Percentiles rank a stretch among this genome's conserved stretches.
Conservation (phyloP, 768 basidiomycete genomes). For the Lanmaoa rubissima region DNA sequence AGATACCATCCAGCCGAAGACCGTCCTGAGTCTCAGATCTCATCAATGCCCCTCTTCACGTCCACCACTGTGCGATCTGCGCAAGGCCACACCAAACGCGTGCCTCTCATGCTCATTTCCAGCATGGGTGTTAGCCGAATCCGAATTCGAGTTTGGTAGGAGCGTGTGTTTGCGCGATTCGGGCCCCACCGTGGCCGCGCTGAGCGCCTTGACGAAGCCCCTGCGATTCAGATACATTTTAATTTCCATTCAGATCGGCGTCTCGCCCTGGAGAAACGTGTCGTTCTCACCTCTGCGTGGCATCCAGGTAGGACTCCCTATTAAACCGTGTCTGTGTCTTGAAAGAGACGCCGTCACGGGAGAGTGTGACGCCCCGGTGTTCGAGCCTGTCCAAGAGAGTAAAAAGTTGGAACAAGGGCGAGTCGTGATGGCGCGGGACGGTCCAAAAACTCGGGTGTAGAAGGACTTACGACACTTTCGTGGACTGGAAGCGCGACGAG, state of each 20-base stretch:
- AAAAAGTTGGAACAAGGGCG: too few relatives aligned
- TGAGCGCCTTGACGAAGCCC: constrained; percentile 52
- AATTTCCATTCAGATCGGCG: neutral
- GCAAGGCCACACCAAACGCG: constrained; percentile 3
- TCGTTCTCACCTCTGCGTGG: constrained; percentile 58
- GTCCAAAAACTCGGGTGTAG: too few relatives aligned
- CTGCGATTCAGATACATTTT: constrained; percentile 17
- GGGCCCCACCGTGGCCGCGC: constrained; percentile 40
- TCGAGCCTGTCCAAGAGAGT: constrained; percentile 34
- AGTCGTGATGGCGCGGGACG: too few relatives aligned
- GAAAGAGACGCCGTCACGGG: constrained; percentile 59
- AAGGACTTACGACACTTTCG: constrained; percentile 48
- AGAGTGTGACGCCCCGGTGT: constrained; percentile 53
- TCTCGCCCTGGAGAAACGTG: too few relatives aligned
- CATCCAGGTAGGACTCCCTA: constrained; percentile 66
- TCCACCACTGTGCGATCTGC: constrained; percentile 2
- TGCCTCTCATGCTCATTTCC: neutral
- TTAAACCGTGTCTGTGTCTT: constrained; percentile 61
- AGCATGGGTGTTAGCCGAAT: neutral
- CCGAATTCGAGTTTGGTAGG: constrained; percentile 1
- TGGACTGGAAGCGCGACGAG: constrained; percentile 43
- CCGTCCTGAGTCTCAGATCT: neutral
- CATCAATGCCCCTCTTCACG: neutral
- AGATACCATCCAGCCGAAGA: neutral
- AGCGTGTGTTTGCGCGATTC: constrained; percentile 10